Base-by-base conservation (phyloP, 305 asterid species). In the Fraxinus angustifolia region DNA sequence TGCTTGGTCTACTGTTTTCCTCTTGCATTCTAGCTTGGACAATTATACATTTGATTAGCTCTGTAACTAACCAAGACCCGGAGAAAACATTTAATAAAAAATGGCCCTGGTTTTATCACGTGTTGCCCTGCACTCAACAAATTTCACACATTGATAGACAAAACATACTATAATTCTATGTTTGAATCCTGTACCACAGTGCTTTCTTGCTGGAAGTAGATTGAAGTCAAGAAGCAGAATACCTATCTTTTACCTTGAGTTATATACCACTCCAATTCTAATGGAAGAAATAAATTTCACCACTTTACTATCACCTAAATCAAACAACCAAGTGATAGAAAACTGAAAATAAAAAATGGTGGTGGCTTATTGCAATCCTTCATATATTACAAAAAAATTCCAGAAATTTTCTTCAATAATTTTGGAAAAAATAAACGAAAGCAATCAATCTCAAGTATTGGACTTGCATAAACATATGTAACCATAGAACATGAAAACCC, bases 1-100 rank as follows among this genome's bases (percentile, higher is more conserved):
- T 85, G 62, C 84, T 82, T 38, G 85, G 90, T 83, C 79, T 77
- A 67, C 73, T 50, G 45, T 58, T 81, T 62, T 53, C 84, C 77
- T 88, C 79, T 85, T 72, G 67, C 5, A 53, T 26, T 19, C 86
- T 86, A 81, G 92, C 89, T 85, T 82, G 89, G 81, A 33, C 53
- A 35, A 80, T 48, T 42, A 88, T 88, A 95, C 95, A 91, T 56
- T 88, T 83, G 81, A 83, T 86, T 82, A 94, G 88, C 84, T 87
- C 91, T 50, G 86, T 77, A 40, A 90, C 88, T 77, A 91, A 85
- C 35, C 81, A 87, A 80, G 97, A 93, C 73, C 86, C 79, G 31
- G 82, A 45, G 87, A 90, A 92, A 84, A 93, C 90, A 78, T 86
- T 81, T 62, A 81, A 31, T 93, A 94, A 8, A 88, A 89, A 87